Evolutionary conservation across 768 basidiomycete genomes (phyloP).

Genomic region (Jaapia argillacea): DNA sequence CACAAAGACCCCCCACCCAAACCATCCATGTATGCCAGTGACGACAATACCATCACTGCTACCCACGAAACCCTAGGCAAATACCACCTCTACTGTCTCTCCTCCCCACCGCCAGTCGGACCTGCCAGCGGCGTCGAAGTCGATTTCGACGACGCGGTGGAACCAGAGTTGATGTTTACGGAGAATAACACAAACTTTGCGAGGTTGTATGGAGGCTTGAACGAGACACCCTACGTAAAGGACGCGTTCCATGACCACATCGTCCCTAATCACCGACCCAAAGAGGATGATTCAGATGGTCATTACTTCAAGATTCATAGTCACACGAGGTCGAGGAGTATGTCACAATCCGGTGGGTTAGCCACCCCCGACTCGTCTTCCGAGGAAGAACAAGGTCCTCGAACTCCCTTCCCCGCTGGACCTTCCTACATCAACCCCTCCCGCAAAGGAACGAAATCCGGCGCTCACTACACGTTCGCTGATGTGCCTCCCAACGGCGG

Average conservation of each 20-base stretch:
- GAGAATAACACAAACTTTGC: constrained; percentile 97
- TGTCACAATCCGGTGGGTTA: constrained; percentile 4
- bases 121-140: constrained; percentile 57
- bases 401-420: constrained; percentile 46
- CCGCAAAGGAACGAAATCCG: constrained; percentile 84
- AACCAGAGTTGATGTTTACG: constrained; percentile 86
- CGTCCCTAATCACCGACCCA: constrained; percentile 74
- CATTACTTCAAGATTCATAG: constrained; percentile 42
- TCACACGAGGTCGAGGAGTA: constrained; percentile 9
- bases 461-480: constrained; percentile 81
- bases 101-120: constrained; percentile 85
- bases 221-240: constrained; percentile 78
- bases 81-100: constrained; percentile 79
- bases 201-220: constrained; percentile 83
- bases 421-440: constrained; percentile 76
- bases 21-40: constrained; percentile 48
- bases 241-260: constrained; percentile 99
- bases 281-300: constrained; percentile 30
- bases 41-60: constrained; percentile 54
- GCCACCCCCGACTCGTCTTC: constrained; percentile 21
- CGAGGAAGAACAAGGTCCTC: constrained; percentile 39
- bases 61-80: constrained; percentile 68
- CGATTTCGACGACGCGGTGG: constrained; percentile 56
- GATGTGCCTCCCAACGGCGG: constrained; percentile 88
- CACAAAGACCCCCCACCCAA: constrained; percentile 52